Base-by-base conservation (phyloP, 345 rosid genomes). In the Hirschfeldia incana region DNA sequence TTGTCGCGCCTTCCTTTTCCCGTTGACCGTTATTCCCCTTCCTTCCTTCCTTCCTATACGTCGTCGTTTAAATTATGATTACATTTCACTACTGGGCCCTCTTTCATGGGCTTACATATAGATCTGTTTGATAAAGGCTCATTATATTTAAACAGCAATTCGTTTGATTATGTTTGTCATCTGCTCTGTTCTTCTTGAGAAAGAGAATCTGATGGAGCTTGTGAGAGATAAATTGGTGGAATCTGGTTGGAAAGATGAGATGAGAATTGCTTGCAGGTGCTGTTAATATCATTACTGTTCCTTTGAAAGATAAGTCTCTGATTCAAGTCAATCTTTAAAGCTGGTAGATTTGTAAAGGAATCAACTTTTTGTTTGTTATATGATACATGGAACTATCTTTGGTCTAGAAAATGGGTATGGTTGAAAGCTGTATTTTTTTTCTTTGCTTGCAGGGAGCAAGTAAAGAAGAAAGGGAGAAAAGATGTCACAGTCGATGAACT, bases 221-320 rank as follows among this genome's bases (percentile, higher is more conserved):
- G 85, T 90, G 80, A 85, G 91, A 66, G 92, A 92, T 67, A 88
- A 87, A 82, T 88, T 92, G 76, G 73, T 88, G 57, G 97, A 92
- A 34, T 90, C 89, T 77, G 97, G 93, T 17, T 89, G 97, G 97
- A 89, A 85, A 77, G 97, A 92, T 80, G 94, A 89, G 51, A 87
- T 92, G 93, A 87, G 85, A 74, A 84, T 89, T 71, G 89, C 87
- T 76, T 90, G 94, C 97, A 92, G 97, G 97, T 89, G 67, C 51
- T 75, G 5, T 33, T 91, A 62, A 13, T 4, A 32, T 34, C 13
- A 53, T 69, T 11, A 69, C 78, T 65, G 8, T 58, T 12, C 59
- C 2, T 51, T 53, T 15, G 59, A 53, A 53, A 53, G 1, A 6
- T 53, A 53, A 15, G 26, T 46, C 26, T 53, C 5, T 49, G 26